Conservation (phyloP, 2,329 filamentous ascomycete species). For the Dothistroma pini region DNA sequence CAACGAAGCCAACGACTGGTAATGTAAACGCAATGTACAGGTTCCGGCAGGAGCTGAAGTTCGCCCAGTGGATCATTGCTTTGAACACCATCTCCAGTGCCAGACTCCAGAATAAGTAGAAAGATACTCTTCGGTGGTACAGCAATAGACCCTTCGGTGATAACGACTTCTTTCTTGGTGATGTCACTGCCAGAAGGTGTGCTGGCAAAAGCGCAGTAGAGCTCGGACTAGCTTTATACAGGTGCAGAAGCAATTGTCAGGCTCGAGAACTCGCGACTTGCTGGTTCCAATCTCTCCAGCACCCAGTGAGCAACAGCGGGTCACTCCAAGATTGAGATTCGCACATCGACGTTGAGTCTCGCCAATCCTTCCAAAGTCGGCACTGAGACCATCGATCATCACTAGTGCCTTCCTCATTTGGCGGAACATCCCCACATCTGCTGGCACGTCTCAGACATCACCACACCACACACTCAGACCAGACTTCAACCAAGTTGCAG, state of each 20-base stretch:
- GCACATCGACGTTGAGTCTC: background rate
- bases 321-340: background rate
- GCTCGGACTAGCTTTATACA: background rate
- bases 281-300: background rate
- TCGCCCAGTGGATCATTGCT: constrained; percentile 1
- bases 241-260: background rate
- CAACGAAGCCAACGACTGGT: constrained; percentile 18
- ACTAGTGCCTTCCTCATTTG: background rate
- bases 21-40: constrained; percentile 24
- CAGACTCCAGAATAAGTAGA: background rate
- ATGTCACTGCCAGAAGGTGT: background rate
- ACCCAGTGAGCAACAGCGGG: background rate
- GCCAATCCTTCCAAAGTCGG: background rate
- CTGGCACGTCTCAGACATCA: background rate
- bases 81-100: constrained; percentile 11
- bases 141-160: background rate
- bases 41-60: constrained; percentile 14
- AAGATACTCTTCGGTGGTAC: too few species aligned
- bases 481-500: background rate
- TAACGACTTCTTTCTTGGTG: background rate
- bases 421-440: background rate
- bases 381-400: background rate
- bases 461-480: background rate
- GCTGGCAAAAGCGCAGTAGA: background rate
- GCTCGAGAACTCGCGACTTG: background rate